Evolutionary conservation across 2,329 filamentous ascomycete genomes (phyloP).

Genomic region (Penicillium glabrum): DNA sequence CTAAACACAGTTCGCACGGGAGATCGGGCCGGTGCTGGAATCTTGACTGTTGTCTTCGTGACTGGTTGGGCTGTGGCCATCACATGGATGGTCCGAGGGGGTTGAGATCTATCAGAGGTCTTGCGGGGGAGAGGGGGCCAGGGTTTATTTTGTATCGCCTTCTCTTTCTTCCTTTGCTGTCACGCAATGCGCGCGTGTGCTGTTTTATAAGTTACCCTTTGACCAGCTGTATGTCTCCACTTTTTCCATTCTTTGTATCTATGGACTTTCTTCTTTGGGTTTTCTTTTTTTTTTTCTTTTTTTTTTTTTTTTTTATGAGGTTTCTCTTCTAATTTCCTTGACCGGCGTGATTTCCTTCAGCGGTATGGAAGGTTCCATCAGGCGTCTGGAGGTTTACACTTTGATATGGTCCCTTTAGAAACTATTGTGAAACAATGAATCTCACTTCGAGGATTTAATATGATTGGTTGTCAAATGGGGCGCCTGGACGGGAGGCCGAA

Average conservation of each 20-base stretch:
- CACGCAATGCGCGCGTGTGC: not conserved
- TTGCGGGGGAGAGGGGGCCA: too few species aligned
- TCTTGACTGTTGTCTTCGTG: constrained; percentile 34
- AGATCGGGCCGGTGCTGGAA: constrained; percentile 38
- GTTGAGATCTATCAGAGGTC: constrained; percentile 7
- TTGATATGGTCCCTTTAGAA: not conserved
- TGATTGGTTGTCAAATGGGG: not conserved
- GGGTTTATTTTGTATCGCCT: not conserved
- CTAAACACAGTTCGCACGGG: constrained; percentile 30
- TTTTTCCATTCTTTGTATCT: not conserved
- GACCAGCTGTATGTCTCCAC: not conserved
- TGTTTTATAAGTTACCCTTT: not conserved
- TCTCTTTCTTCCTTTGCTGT: not conserved
- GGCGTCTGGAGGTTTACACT: not conserved
- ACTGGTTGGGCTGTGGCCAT: constrained; percentile 27
- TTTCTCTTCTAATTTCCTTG: not conserved
- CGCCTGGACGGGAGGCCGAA: not conserved
- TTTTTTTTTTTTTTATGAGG: not conserved
- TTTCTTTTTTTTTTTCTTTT: not conserved
- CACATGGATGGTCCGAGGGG: constrained; percentile 33
- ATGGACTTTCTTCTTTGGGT: not conserved
- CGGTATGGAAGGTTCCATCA: not conserved
- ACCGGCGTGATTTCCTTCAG: not conserved
- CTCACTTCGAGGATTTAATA: not conserved
- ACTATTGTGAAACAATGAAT: not conserved